Percentiles rank a stretch among this genome's conserved stretches.
Conservation (phyloP, 345 rosid species). For the Litchi chinensis region DNA sequence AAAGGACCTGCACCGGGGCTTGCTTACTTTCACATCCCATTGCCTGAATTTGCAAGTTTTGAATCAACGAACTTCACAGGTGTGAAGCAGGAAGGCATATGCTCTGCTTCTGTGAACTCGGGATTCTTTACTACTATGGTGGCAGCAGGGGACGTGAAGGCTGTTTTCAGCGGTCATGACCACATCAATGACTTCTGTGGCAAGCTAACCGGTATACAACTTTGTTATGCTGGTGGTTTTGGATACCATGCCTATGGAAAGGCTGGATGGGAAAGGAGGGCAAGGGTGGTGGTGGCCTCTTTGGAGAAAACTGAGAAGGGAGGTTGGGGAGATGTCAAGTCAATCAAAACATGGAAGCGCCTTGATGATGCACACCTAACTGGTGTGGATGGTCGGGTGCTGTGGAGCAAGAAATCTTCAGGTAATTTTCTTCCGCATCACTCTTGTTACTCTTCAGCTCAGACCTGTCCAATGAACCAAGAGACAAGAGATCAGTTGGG, state of each 20-base stretch:
- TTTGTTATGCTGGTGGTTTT: conserved; percentile 92
- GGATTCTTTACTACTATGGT: conserved; percentile 87
- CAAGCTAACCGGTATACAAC: conserved; percentile 58
- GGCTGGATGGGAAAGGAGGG: conserved; percentile 91
- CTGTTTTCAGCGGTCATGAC: conserved; percentile 89
- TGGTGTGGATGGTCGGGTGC: conserved; percentile 61
- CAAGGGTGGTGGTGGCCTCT: conserved; percentile 68
- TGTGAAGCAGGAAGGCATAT: conserved; percentile 65
- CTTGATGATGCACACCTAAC: conserved; percentile 75
- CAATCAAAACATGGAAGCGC: conserved; percentile 89
- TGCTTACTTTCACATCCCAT: conserved; percentile 84
- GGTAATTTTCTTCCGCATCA: conserved; percentile 34
- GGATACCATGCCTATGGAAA: conserved; percentile 97
- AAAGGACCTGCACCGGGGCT: conserved; percentile 81
- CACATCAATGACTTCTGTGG: conserved; percentile 92
- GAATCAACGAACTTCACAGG: conserved; percentile 68
- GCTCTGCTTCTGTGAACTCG: conserved; percentile 75
- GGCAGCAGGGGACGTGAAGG: conserved; percentile 81
- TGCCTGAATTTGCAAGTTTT: conserved; percentile 71
- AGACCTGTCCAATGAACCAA: not conserved
- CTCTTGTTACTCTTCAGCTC: not conserved
- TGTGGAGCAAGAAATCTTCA: conserved; percentile 66
- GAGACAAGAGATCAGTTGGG: not conserved
- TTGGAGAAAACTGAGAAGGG: conserved; percentile 61
- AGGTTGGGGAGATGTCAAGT: conserved; percentile 74